Conservation (phyloP, 352 stramenopile species). For the Aphanomyces euteiches region DNA sequence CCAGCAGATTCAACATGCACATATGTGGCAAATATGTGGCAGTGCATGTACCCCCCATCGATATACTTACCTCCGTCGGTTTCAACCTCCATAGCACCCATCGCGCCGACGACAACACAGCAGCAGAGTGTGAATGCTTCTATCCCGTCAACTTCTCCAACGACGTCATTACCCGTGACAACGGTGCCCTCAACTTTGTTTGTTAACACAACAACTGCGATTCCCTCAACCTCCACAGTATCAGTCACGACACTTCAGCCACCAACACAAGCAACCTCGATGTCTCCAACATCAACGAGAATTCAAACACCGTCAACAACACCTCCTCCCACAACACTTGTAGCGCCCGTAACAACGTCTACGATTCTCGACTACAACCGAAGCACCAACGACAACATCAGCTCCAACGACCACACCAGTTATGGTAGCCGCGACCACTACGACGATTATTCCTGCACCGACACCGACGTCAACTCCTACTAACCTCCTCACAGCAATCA, state of each 20-base stretch:
- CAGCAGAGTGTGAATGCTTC: too few species aligned
- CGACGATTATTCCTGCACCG: not conserved
- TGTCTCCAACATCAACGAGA: not conserved
- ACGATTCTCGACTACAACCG: too few species aligned
- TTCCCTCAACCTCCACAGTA: not conserved
- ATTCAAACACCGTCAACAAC: not conserved
- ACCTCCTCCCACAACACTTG: not conserved
- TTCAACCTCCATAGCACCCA: too few species aligned
- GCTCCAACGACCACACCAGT: not conserved
- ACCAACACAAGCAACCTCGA: not conserved
- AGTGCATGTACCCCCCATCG: not conserved
- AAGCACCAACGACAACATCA: not conserved
- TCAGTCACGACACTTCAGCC: not conserved
- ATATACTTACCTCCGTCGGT: too few species aligned
- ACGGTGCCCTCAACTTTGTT: too few species aligned
- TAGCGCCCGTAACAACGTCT: too few species aligned
- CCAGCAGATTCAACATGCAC: conserved; percentile 1
- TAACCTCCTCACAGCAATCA: not conserved
- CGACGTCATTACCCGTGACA: too few species aligned
- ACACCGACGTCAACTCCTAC: not conserved
- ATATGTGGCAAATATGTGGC: not conserved
- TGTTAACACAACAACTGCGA: too few species aligned
- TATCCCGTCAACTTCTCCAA: too few species aligned
- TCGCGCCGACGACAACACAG: too few species aligned
- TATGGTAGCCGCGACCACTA: not conserved